Conservation (phyloP, 2,329 filamentous ascomycete species). For the Fusarium coffeatum region DNA sequence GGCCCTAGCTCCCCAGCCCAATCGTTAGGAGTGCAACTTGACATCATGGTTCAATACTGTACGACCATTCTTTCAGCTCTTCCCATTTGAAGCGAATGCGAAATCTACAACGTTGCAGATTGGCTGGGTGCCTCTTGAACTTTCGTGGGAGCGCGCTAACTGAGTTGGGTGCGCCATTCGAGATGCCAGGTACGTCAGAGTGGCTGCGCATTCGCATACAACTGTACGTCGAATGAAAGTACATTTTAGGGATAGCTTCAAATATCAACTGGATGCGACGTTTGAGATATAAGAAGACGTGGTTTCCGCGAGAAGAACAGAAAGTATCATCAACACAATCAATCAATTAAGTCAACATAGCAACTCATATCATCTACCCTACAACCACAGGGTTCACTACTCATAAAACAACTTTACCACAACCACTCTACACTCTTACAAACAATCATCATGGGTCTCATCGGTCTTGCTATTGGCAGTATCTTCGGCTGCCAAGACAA, state of each 20-base stretch:
- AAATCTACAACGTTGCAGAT: conserved; percentile 4
- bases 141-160: conserved; percentile 19
- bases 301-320: not conserved
- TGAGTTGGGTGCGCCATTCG: conserved; percentile 34
- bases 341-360: not conserved
- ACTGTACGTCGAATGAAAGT: conserved; percentile 29
- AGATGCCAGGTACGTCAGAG: conserved; percentile 20
- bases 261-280: too few species aligned
- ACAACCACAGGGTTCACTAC: not conserved
- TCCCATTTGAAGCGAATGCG: conserved; percentile 17
- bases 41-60: not conserved
- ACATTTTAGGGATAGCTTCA: conserved; percentile 20
- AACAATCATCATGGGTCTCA: conserved; percentile 33
- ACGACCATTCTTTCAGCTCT: not conserved
- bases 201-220: conserved; percentile 34
- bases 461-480: conserved; percentile 22
- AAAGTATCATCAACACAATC: not conserved
- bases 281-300: conserved; percentile 20
- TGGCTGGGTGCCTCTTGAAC: conserved; percentile 5
- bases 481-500: conserved; percentile 10
- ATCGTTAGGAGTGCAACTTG: not conserved
- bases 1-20: not conserved
- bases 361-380: not conserved
- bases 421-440: not conserved
- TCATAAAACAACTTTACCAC: not conserved